These are phyloP conservation scores for Rhipidocladum racemiflorum DNA, from an alignment of 176 grass and related monocot genomes.

Conservation along the genomic window DNA sequence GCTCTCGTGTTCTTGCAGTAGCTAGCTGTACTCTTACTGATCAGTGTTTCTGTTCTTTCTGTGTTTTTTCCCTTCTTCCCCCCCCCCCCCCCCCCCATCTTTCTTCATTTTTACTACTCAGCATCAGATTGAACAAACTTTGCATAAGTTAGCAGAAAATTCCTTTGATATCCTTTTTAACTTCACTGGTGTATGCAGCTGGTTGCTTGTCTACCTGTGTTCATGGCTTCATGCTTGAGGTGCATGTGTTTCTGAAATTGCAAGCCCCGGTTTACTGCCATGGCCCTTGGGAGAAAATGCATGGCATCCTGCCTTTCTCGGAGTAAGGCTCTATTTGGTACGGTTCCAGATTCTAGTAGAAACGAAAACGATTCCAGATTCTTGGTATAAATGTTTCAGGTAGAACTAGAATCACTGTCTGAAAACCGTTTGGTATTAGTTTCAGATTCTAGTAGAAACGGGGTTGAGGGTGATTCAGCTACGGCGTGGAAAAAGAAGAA, in stretches of 20 bases:
- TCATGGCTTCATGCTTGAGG: neutral
- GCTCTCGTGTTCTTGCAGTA: neutral
- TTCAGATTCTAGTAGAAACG: no score
- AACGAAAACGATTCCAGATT: no score
- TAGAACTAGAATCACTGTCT: no score
- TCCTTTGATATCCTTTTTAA: neutral
- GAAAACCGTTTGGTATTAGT: no score
- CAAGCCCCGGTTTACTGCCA: neutral
- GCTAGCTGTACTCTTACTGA: constrained; percentile 1
- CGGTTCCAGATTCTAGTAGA: no score
- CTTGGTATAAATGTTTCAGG: no score
- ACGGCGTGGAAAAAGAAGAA: no score
- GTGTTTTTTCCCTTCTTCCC: constrained; percentile 21
- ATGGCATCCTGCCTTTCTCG: neutral
- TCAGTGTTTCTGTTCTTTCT: constrained; percentile 12
- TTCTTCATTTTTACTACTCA: constrained; percentile 1
- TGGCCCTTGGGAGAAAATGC: neutral
- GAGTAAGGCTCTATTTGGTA: no score
- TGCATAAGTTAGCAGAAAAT: constrained; percentile 18
- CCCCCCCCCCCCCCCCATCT: no score
- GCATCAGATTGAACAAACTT: neutral
- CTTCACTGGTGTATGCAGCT: neutral
- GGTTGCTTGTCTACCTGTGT: neutral
- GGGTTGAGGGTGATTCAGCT: no score
- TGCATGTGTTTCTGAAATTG: neutral